Evolutionary conservation across 805 yeast species (phyloP), one percentile per base, ranked within the genome.

Genomic region (Ogataea trehalophila): DNA sequence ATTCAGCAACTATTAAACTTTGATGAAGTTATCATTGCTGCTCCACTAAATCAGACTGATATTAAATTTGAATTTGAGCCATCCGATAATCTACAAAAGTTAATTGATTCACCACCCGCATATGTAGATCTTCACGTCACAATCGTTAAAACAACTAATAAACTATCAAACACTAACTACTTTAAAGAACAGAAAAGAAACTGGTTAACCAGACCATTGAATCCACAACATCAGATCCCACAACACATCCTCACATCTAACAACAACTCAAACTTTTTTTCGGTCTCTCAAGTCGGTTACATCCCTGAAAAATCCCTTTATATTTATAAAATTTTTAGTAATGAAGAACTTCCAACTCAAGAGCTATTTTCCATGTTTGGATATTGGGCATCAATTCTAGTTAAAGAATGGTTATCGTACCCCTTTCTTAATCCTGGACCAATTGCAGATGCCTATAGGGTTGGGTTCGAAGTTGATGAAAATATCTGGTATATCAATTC

Each of bases 1-100:
- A 18, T 16, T 11, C 6, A 11, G 5, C 39, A 36, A 15, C 15
- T 11, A 3, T 59, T 61, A 14, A 33, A 36, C 3, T 76, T 65
- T 51, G 79, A 76, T 48, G 61, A 72, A 22, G 75, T 76, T 7
- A 60, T 76, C 17, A 54, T 76, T 17, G 79, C 79, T 1, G 61
- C 75, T 0, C 80, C 80, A 2, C 54, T 60, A 23, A 52, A 61
- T 34, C 69, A 63, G 40, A 44, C 74, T 0, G 52, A 52, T 1
- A 63, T 72, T 40, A 18, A 17, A 3, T 51, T 50, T 23, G 39
- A 55, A 9, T 26, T 50, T 15, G 41, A 39, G 3, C 6, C 47
- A 5, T 40, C 55, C 1, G 31, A 11, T 9, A 11, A 26, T 26
- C 31, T 26, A 5, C 36, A 41, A 14, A 48, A 46, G n/a, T 23